Evolutionary conservation across 805 yeast species (phyloP).

Genomic region (Starmerella vaccinii): DNA sequence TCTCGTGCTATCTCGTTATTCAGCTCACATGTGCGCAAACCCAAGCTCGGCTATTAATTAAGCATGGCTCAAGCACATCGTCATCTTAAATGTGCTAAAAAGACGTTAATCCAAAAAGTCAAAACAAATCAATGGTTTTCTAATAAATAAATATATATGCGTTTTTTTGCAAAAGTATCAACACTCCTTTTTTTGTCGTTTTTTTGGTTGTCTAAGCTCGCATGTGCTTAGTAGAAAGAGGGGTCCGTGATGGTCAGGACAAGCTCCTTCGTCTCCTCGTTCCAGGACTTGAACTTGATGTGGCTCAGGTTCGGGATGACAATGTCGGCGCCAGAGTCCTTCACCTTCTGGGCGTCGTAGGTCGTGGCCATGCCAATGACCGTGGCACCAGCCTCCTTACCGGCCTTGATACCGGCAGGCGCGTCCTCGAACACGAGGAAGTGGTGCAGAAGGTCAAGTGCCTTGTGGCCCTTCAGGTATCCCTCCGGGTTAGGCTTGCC

Average conservation of each 20-base stretch:
- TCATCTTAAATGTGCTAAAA: no score
- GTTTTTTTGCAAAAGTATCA: neutral
- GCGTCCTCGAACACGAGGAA: conserved; percentile 72
- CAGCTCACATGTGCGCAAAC: neutral
- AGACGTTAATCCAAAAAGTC: neutral
- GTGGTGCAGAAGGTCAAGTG: conserved; percentile 31
- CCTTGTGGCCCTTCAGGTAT: conserved; percentile 38
- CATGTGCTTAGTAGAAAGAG: neutral
- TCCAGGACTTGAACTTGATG: conserved; percentile 49
- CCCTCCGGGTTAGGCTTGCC: conserved; percentile 89
- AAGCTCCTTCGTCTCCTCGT: conserved; percentile 30
- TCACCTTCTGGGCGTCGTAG: conserved; percentile 56
- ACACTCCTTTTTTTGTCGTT: neutral
- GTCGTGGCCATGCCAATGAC: conserved; percentile 78
- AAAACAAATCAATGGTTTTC: neutral
- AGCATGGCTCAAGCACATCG: no score
- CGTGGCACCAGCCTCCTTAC: conserved; percentile 71
- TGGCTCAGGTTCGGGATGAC: conserved; percentile 64
- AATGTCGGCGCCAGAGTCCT: conserved; percentile 69
- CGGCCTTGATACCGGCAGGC: conserved; percentile 78
- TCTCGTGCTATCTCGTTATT: neutral
- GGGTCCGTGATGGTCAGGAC: conserved; percentile 23
- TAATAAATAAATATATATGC: conserved; percentile 9
- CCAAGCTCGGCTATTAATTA: neutral
- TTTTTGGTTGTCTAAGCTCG: neutral